phyloP scores from a whole-genome alignment of 1,139 yeast species.

The Diutina mesorugosa region DNA sequence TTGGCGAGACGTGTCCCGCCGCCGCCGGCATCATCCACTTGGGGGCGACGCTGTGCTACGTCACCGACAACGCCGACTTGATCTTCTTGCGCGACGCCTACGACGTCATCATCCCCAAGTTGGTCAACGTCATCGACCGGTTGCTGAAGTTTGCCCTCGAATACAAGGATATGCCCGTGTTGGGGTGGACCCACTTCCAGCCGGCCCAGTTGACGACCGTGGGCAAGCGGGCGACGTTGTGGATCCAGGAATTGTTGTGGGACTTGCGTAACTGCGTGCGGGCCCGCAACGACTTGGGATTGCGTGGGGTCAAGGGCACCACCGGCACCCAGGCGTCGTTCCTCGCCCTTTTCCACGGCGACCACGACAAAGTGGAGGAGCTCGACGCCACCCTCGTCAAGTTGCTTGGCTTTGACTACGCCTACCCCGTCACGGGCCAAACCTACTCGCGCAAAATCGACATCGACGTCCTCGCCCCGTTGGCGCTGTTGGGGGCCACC shows the following conservation, averaged over 20 bases:
- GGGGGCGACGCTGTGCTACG: slow-evolving; percentile 97
- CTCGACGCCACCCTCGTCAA: slow-evolving; percentile 88
- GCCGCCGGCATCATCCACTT: slow-evolving; percentile 97
- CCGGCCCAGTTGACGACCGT: slow-evolving; percentile 98
- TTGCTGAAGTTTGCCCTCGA: slow-evolving; percentile 77
- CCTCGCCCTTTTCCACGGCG: slow-evolving; percentile 87
- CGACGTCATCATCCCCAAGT: slow-evolving; percentile 83
- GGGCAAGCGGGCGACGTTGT: slow-evolving; percentile 94
- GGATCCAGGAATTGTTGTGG: slow-evolving; percentile 98
- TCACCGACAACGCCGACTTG: slow-evolving; percentile 95
- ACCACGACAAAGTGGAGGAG: slow-evolving; percentile 90
- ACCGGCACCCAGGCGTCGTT: slow-evolving; percentile 99
- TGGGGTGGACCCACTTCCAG: slow-evolving; percentile 99
- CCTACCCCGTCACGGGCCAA: slow-evolving; percentile 97
- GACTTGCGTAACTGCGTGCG: slow-evolving; percentile 91
- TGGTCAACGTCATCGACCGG: slow-evolving; percentile 90
- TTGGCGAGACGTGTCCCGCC: slow-evolving; percentile 83
- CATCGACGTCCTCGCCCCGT: slow-evolving; percentile 84
- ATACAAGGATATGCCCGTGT: slow-evolving; percentile 90
- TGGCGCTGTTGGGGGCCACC: slow-evolving; percentile 91
- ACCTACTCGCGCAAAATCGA: slow-evolving; percentile 97
- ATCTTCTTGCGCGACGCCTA: slow-evolving; percentile 93
- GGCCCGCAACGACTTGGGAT: slow-evolving; percentile 92
- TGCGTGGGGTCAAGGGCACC: slow-evolving; percentile 98
- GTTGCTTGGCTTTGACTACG: slow-evolving; percentile 84